Conservation (phyloP, 2,329 filamentous ascomycete genomes). For the Hymenotorrendiella dingleyae region DNA sequence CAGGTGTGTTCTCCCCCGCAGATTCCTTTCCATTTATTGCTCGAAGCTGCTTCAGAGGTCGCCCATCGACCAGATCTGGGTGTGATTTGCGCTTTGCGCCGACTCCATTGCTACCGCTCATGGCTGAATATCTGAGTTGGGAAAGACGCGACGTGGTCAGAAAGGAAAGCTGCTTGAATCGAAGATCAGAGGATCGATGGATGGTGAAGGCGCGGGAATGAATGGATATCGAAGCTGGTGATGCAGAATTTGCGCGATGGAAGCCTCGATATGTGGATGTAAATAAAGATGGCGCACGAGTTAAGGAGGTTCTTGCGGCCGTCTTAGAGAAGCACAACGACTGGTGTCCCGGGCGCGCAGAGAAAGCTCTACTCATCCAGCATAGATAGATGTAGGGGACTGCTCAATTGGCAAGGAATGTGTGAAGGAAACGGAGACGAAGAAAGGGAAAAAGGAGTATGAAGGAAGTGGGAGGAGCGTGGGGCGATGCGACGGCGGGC, state of each 20-base stretch:
- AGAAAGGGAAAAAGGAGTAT: too few species aligned
- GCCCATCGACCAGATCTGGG: constrained; percentile 21
- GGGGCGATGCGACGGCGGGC: too few species aligned
- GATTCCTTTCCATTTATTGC: constrained; percentile 31
- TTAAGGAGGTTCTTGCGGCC: constrained; percentile 12
- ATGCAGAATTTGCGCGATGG: background rate
- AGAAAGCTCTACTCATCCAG: constrained; percentile 30
- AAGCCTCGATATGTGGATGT: background rate
- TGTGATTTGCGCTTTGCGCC: constrained; percentile 30
- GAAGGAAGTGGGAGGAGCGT: background rate
- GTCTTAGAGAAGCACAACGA: constrained; percentile 27
- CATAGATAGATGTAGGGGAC: constrained; percentile 9
- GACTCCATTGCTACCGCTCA: constrained; percentile 27
- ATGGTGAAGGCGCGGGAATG: background rate
- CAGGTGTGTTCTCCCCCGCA: constrained; percentile 30
- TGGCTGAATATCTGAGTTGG: constrained; percentile 10
- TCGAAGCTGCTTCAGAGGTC: constrained; percentile 30
- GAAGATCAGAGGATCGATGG: background rate
- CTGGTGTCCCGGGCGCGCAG: constrained; percentile 26
- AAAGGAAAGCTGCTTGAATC: too few species aligned
- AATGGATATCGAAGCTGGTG: background rate
- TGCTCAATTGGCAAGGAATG: constrained; percentile 15
- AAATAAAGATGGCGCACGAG: background rate
- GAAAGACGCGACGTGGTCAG: background rate
- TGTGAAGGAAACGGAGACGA: constrained; percentile 8